These are phyloP conservation scores for Lablab purpureus DNA, from an alignment of 306 rosid genomes.

Conservation along the genomic window DNA sequence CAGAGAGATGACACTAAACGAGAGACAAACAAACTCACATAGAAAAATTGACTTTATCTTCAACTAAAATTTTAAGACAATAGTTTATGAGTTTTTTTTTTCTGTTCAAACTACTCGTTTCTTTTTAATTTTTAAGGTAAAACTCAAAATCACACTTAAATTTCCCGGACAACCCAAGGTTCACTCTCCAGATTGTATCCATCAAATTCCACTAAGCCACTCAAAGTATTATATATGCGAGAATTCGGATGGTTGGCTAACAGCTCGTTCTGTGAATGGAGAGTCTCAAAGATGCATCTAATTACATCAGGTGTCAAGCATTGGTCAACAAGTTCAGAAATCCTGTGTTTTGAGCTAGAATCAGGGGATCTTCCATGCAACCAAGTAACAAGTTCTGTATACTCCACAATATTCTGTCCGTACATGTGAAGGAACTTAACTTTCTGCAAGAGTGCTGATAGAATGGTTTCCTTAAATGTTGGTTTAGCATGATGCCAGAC, in stretches of 20 bases:
- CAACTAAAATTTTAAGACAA: too few species aligned
- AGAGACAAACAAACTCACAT: too few species aligned
- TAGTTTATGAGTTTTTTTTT: too few species aligned
- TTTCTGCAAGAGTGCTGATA: slow-evolving; percentile 81
- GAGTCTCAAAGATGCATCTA: slow-evolving; percentile 86
- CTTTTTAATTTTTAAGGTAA: too few species aligned
- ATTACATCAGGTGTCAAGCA: slow-evolving; percentile 87
- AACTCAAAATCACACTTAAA: too few species aligned
- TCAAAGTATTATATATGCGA: slow-evolving; percentile 90
- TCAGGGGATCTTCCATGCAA: slow-evolving; percentile 90
- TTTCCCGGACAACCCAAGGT: slow-evolving; percentile 98
- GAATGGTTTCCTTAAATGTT: slow-evolving; percentile 75
- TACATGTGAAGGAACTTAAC: slow-evolving; percentile 85
- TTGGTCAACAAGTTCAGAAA: slow-evolving; percentile 81
- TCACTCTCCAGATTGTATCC: slow-evolving; percentile 99
- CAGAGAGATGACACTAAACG: too few species aligned
- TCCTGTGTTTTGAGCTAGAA: slow-evolving; percentile 71
- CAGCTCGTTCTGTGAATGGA: slow-evolving; percentile 98
- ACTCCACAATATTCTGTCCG: slow-evolving; percentile 94
- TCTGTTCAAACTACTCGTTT: too few species aligned
- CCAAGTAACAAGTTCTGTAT: slow-evolving; percentile 91
- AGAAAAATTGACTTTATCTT: too few species aligned
- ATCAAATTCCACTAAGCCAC: slow-evolving; percentile 97
- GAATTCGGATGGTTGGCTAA: slow-evolving; percentile 99
- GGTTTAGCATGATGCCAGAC: slow-evolving; percentile 97